phyloP scores from a whole-genome alignment of 129 eudicot species.

The Glebionis coronaria region DNA sequence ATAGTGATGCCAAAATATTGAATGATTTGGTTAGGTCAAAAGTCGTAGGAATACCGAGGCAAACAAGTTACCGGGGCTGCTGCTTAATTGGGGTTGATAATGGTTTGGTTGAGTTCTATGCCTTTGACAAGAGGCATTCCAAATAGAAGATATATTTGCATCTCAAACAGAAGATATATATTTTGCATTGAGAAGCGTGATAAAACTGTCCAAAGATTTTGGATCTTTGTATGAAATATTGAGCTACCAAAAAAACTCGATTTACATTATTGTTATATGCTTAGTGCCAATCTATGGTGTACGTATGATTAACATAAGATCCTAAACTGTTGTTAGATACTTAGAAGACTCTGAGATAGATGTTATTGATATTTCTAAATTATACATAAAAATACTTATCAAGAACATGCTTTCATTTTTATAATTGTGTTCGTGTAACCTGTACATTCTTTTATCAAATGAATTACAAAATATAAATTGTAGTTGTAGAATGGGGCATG shows the following conservation, averaged over 20 bases:
- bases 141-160: conserved; percentile 41
- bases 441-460: too few species aligned
- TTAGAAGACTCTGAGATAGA: too few species aligned
- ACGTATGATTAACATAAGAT: background rate
- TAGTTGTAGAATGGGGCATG: too few species aligned
- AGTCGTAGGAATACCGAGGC: conserved; percentile 68
- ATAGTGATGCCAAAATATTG: conserved; percentile 69
- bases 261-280: background rate
- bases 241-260: conserved; percentile 7
- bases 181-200: conserved; percentile 55
- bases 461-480: too few species aligned
- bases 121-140: conserved; percentile 66
- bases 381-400: too few species aligned
- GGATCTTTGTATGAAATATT: conserved; percentile 22
- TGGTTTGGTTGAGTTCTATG: conserved; percentile 53
- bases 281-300: background rate
- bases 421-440: too few species aligned
- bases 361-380: too few species aligned
- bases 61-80: conserved; percentile 61
- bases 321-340: background rate
- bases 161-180: too few species aligned
- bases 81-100: conserved; percentile 61
- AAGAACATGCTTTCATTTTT: too few species aligned
- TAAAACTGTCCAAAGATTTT: conserved; percentile 28
- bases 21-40: conserved; percentile 52